These are phyloP conservation scores for Paspalum notatum DNA, from an alignment of 176 grass and related monocot genomes.

Conservation along the genomic window DNA sequence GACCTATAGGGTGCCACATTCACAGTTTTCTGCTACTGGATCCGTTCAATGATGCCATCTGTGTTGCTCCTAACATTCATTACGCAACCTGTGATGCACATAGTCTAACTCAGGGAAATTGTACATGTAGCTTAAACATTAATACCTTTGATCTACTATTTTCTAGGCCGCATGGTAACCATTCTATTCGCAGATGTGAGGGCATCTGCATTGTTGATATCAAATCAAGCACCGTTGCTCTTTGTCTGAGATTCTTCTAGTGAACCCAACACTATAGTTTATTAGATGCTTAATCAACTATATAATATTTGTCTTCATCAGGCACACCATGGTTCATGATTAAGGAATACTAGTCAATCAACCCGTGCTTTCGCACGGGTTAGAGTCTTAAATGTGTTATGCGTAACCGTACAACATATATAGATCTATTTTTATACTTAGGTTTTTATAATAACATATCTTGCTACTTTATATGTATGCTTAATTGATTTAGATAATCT, in stretches of 20 bases:
- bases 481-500: no score
- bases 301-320: constrained; percentile 29
- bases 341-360: no score
- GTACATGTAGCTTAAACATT: neutral
- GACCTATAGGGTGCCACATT: neutral
- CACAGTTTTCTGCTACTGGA: neutral
- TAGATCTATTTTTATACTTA: no score
- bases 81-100: neutral
- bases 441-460: no score
- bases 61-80: neutral
- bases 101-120: neutral
- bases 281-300: constrained; percentile 28
- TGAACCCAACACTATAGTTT: constrained; percentile 29
- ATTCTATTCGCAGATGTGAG: constrained; percentile 10
- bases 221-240: constrained; percentile 16
- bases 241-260: constrained; percentile 49
- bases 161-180: neutral
- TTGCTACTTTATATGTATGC: no score
- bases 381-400: no score
- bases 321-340: constrained; percentile 23
- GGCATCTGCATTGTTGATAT: constrained; percentile 19
- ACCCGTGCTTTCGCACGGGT: no score
- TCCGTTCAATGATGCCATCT: constrained; percentile 6
- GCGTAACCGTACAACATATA: no score
- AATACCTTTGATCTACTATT: constrained; percentile 31